Conservation (phyloP, 805 yeast genomes). For the Naumovozyma castellii region DNA sequence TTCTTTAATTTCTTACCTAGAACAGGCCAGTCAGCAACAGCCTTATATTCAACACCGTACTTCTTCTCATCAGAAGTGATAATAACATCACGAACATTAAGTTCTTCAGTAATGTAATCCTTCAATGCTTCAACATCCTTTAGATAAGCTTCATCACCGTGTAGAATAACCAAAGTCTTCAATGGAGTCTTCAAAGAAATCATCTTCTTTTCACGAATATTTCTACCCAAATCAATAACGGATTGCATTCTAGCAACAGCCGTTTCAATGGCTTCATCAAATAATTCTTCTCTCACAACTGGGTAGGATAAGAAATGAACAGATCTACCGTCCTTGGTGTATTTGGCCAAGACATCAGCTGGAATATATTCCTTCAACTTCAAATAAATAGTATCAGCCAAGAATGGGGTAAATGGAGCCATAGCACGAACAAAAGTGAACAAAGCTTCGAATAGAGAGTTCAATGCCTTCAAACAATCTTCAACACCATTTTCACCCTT, state of each 20-base stretch:
- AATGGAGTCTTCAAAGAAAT: slow-evolving; percentile 93
- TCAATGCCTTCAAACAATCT: slow-evolving; percentile 80
- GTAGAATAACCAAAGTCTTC: slow-evolving; percentile 76
- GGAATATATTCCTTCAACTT: slow-evolving; percentile 55
- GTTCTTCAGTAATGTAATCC: slow-evolving; percentile 77
- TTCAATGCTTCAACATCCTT: slow-evolving; percentile 69
- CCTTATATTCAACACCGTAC: slow-evolving; percentile 86
- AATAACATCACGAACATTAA: slow-evolving; percentile 80
- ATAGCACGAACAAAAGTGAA: slow-evolving; percentile 85
- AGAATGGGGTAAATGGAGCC: slow-evolving; percentile 98
- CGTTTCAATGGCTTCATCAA: slow-evolving; percentile 72
- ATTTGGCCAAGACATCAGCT: slow-evolving; percentile 45
- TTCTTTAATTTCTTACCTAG: slow-evolving; percentile 94
- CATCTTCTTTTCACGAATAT: slow-evolving; percentile 89
- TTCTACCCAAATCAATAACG: slow-evolving; percentile 93
- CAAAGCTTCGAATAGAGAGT: slow-evolving; percentile 83
- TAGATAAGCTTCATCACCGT: slow-evolving; percentile 65
- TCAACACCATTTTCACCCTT: slow-evolving; percentile 86
- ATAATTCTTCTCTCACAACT: slow-evolving; percentile 64
- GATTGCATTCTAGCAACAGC: slow-evolving; percentile 94
- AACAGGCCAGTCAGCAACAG: slow-evolving; percentile 98
- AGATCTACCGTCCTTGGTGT: slow-evolving; percentile 57
- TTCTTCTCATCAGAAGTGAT: slow-evolving; percentile 85
- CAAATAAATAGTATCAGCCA: slow-evolving; percentile 82
- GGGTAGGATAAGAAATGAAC: slow-evolving; percentile 95